A percentile compares a stretch with the other conserved stretches of the same genome.
phyloP scores from a whole-genome alignment of 2,329 filamentous ascomycete species.

The Trichoderma brevicompactum region DNA sequence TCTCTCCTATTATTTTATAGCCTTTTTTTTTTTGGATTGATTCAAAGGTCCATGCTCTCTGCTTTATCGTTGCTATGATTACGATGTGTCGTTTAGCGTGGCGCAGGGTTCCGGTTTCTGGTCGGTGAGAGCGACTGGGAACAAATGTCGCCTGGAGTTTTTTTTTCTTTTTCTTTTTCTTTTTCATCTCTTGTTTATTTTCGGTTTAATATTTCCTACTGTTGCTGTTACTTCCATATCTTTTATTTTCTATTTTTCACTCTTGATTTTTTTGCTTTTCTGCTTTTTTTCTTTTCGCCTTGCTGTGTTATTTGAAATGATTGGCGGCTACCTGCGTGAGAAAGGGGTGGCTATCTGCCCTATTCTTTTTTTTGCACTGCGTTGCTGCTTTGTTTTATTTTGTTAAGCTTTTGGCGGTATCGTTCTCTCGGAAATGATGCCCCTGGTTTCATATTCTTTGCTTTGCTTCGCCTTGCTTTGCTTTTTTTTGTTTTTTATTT shows the following conservation, averaged over 20 bases:
- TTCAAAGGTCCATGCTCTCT: neutral
- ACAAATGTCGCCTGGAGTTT: conserved; percentile 32
- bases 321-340: neutral
- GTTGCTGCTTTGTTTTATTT: neutral
- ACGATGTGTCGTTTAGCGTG: conserved; percentile 33
- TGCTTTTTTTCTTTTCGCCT: neutral
- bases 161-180: neutral
- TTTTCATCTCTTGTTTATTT: neutral
- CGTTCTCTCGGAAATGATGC: neutral
- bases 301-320: neutral
- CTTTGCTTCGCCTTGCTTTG: neutral
- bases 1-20: conserved; percentile 23
- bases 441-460: neutral
- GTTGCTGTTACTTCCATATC: neutral
- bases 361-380: neutral
- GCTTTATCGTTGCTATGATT: neutral
- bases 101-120: conserved; percentile 40
- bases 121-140: conserved; percentile 48
- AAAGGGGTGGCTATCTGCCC: neutral
- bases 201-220: neutral
- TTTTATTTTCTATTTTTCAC: neutral
- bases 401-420: neutral
- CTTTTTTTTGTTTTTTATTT: neutral
- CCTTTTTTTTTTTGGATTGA: conserved; percentile 15
- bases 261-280: neutral